Evolutionary conservation across 2,329 filamentous ascomycete species (phyloP).

Genomic region (Botrytis elliptica): DNA sequence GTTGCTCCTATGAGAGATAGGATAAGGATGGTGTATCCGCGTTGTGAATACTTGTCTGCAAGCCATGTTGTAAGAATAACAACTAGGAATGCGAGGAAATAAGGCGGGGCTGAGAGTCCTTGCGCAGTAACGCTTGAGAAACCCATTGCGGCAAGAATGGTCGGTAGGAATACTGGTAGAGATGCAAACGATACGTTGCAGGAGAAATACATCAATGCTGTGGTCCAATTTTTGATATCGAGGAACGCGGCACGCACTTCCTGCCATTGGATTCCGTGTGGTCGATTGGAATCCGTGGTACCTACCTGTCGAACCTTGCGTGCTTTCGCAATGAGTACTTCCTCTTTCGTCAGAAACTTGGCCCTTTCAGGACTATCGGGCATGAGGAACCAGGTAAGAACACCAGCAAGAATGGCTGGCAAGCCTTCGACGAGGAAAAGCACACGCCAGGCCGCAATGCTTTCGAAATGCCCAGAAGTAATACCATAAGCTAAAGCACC

Average conservation of each 20-base stretch:
- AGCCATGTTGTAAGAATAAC: constrained; percentile 61
- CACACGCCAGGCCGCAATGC: constrained; percentile 60
- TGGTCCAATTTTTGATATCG: constrained; percentile 44
- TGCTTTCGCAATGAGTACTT: constrained; percentile 52
- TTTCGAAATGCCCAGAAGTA: constrained; percentile 54
- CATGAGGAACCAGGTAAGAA: constrained; percentile 54
- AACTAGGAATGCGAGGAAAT: constrained; percentile 63
- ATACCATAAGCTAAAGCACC: constrained; percentile 68
- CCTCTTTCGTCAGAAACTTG: constrained; percentile 47
- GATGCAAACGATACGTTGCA: constrained; percentile 66
- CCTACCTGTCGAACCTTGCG: constrained; percentile 55
- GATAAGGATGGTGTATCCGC: constrained; percentile 57
- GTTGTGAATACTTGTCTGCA: constrained; percentile 65
- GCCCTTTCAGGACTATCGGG: constrained; percentile 53
- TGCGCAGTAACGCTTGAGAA: constrained; percentile 66
- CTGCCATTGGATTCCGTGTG: constrained; percentile 46
- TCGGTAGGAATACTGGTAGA: constrained; percentile 63
- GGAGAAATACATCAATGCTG: constrained; percentile 54
- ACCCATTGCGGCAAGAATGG: constrained; percentile 66
- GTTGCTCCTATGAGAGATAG: constrained; percentile 57
- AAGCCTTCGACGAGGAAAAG: constrained; percentile 65
- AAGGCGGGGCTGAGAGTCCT: constrained; percentile 70
- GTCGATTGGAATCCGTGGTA: constrained; percentile 47
- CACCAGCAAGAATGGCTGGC: constrained; percentile 55
- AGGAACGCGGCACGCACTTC: constrained; percentile 49